Evolutionary conservation across 257 asterid genomes (phyloP).

Genomic region (Solanum dulcamara): DNA sequence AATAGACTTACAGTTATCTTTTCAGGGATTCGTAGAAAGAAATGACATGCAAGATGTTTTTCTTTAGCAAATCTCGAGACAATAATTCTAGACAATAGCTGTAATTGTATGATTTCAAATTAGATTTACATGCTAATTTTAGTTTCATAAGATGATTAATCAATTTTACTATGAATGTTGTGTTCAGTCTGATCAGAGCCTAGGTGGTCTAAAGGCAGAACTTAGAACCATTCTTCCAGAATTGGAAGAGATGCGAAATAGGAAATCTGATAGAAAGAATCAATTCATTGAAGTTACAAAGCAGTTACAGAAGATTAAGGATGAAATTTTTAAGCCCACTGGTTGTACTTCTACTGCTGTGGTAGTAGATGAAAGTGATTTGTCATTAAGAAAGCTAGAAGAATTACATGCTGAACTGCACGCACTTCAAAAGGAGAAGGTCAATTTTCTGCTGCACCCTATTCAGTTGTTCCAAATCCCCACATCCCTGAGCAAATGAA

Average conservation of each 20-base stretch:
- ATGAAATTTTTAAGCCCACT: constrained; percentile 42
- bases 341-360: constrained; percentile 16
- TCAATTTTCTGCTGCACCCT: constrained; percentile 4
- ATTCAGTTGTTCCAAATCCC: neutral
- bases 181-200: constrained; percentile 64
- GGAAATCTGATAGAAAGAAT: constrained; percentile 60
- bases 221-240: constrained; percentile 69
- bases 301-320: constrained; percentile 56
- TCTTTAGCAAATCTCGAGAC: neutral
- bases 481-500: neutral
- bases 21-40: neutral
- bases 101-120: neutral
- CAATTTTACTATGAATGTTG: neutral
- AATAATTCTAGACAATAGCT: neutral
- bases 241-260: constrained; percentile 83
- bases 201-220: constrained; percentile 73
- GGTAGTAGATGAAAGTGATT: constrained; percentile 60
- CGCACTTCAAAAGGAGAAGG: constrained; percentile 83
- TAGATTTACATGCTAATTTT: neutral
- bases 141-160: neutral
- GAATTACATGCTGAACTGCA: constrained; percentile 73
- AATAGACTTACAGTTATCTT: neutral
- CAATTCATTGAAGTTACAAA: constrained; percentile 58
- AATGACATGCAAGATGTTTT: neutral
- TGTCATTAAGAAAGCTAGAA: constrained; percentile 74